Evolutionary conservation across 2,329 filamentous ascomycete genomes (phyloP), one percentile per base, ranked within the genome.

Genomic region (Trichoderma sp.): DNA sequence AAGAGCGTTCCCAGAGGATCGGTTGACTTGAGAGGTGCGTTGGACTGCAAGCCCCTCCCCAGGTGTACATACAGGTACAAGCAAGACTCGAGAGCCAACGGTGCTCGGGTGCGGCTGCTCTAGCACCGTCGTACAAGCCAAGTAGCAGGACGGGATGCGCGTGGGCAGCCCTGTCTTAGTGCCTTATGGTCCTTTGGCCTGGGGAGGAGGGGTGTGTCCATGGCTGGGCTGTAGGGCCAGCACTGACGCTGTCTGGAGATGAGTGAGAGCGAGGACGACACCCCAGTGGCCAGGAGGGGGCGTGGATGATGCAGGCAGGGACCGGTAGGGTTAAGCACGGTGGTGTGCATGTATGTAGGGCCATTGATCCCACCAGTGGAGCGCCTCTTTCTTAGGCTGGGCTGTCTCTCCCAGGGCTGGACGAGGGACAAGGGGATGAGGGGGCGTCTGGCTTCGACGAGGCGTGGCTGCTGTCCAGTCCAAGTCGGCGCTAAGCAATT

Each of bases 101-200:
- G 70, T 34, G 57, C 65, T 62, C 63, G 70, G 70, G 70, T 71
- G 70, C 70, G 70, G 70, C 70, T 71, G 57, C 70, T 71, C 64
- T 71, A 71, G 70, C 70, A 63, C 67, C 58, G 67, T 70, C 67
- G 67, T 70, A 63, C 57, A 57, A 43, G 65, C 20, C 65, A 50
- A 43, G 65, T 68, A 68, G 65, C 59, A 64, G 32, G n/a, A 70
- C 59, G 58, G 59, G 59, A 63, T 57, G 58, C 68, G 68, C 68
- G 68, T 70, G 68, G 68, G 59, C 68, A 64, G 68, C 58, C 59
- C 68, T 70, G 68, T 63, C 43, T 53, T 30, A 69, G 67, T 61
- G 67, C 67, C 58, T 34, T 63, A 70, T 47, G 43, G 67, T 30
- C 55, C 43, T 62, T 70, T 55, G 50, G 17, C 65, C 53, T 68